phyloP scores from a whole-genome alignment of 2,329 filamentous ascomycete genomes.

The Trichoderma sp. region DNA sequence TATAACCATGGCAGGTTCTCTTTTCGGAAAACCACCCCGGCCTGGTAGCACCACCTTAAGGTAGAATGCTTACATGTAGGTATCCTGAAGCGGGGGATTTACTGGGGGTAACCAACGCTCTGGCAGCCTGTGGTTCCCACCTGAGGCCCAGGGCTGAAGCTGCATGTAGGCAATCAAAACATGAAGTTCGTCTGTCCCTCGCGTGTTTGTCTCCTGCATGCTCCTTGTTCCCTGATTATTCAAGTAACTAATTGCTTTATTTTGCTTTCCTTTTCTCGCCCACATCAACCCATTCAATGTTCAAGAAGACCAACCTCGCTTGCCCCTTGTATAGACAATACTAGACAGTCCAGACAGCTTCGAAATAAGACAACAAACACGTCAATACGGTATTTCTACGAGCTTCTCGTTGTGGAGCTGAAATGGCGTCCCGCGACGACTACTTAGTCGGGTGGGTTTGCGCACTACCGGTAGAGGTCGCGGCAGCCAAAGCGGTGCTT shows the following conservation, averaged over 20 bases:
- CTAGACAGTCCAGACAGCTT: neutral
- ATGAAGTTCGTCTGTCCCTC: neutral
- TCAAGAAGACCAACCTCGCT: neutral
- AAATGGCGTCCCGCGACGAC: constrained; percentile 8
- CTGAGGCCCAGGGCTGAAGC: neutral
- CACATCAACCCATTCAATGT: constrained; percentile 1
- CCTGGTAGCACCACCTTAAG: neutral
- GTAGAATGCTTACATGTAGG: neutral
- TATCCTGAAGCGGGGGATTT: neutral
- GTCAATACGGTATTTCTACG: neutral
- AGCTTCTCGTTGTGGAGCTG: neutral
- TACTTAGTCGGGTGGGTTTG: constrained; percentile 15
- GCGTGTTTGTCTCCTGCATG: neutral
- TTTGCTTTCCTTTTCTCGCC: neutral
- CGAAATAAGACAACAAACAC: neutral
- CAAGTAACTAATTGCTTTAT: neutral
- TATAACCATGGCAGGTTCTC: too few species aligned
- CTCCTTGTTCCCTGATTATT: neutral
- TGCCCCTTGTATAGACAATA: neutral
- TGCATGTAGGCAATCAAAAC: neutral
- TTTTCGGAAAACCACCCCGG: too few species aligned
- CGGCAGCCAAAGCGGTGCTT: constrained; percentile 13
- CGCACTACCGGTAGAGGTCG: constrained; percentile 9
- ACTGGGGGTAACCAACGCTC: neutral
- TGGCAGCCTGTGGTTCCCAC: neutral